These are phyloP conservation scores for Tolypocladium ovalisporum DNA, from an alignment of 2,329 filamentous ascomycete genomes.

Conservation along the genomic window DNA sequence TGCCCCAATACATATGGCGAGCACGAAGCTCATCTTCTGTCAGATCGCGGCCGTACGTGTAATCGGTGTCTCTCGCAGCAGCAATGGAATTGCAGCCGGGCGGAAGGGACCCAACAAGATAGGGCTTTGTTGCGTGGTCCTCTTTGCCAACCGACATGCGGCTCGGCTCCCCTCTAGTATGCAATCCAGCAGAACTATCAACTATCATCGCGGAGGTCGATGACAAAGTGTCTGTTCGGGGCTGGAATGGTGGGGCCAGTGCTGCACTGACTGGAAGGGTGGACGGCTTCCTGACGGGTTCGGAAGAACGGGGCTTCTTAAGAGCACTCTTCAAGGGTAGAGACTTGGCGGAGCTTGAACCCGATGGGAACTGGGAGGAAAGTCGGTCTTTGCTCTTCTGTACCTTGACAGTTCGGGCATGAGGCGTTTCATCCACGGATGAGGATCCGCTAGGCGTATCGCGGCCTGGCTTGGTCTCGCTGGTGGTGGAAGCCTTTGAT, in stretches of 20 bases:
- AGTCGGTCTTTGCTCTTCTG: slow-evolving; percentile 5
- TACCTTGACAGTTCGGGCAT: slow-evolving; percentile 3
- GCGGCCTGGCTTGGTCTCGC: slow-evolving; percentile 6
- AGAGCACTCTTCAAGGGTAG: slow-evolving; percentile 7
- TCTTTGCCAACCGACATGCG: slow-evolving; percentile 5
- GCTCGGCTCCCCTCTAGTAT: background rate
- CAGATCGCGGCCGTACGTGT: slow-evolving; percentile 44
- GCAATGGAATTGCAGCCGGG: slow-evolving; percentile 29
- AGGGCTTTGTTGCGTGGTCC: slow-evolving; percentile 26
- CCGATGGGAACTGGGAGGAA: slow-evolving; percentile 9
- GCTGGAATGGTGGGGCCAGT: slow-evolving; percentile 37
- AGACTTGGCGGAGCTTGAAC: slow-evolving; percentile 18
- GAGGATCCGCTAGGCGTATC: slow-evolving; percentile 6
- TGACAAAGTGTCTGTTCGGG: slow-evolving; percentile 17
- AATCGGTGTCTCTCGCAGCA: slow-evolving; percentile 32
- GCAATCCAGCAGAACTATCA: background rate
- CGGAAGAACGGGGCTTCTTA: slow-evolving; percentile 7
- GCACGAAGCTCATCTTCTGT: slow-evolving; percentile 48
- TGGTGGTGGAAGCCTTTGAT: slow-evolving; percentile 6
- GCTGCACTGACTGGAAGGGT: slow-evolving; percentile 34
- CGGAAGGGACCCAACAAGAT: slow-evolving; percentile 43
- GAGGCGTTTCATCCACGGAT: slow-evolving; percentile 6
- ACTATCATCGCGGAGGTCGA: slow-evolving; percentile 7
- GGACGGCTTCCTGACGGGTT: slow-evolving; percentile 20
- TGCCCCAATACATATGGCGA: slow-evolving; percentile 50